Conservation (phyloP, 768 basidiomycete genomes). For the Lentinula lateritia region DNA sequence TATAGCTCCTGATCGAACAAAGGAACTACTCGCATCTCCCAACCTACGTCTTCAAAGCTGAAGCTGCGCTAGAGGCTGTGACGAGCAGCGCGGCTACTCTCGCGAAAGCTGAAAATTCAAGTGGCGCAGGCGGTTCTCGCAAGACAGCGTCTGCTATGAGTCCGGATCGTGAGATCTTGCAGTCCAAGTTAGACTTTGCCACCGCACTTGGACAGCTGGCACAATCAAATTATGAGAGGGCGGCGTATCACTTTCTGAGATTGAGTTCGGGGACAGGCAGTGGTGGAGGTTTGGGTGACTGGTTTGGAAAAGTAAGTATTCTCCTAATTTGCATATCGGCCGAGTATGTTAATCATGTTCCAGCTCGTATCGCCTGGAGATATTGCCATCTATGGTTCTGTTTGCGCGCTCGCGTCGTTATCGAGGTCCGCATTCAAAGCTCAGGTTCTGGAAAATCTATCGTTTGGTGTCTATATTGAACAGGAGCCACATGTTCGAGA, state of each 20-base stretch:
- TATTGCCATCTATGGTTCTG: constrained; percentile 79
- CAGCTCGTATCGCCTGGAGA: constrained; percentile 78
- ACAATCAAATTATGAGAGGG: constrained; percentile 71
- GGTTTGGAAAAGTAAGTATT: constrained; percentile 60
- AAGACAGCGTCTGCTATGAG: constrained; percentile 30
- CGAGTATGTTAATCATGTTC: background rate
- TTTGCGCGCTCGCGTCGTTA: constrained; percentile 80
- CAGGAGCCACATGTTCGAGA: constrained; percentile 85
- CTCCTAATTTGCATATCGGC: background rate
- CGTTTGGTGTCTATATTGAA: constrained; percentile 75
- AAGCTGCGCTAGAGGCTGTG: constrained; percentile 75
- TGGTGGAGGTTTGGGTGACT: constrained; percentile 51
- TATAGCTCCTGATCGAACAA: constrained; percentile 79
- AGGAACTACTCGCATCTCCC: constrained; percentile 80
- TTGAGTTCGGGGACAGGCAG: constrained; percentile 54
- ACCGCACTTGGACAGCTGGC: constrained; percentile 73
- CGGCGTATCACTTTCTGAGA: constrained; percentile 67
- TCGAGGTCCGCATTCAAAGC: constrained; percentile 64
- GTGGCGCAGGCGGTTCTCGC: constrained; percentile 14
- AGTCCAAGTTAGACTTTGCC: constrained; percentile 78
- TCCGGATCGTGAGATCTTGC: constrained; percentile 60
- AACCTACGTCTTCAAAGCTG: constrained; percentile 96
- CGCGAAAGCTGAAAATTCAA: constrained; percentile 15
- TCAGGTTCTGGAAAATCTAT: constrained; percentile 60
- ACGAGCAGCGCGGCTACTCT: constrained; percentile 26